Conservation (phyloP, 2,329 filamentous ascomycete species). For the Fusarium falciforme region DNA sequence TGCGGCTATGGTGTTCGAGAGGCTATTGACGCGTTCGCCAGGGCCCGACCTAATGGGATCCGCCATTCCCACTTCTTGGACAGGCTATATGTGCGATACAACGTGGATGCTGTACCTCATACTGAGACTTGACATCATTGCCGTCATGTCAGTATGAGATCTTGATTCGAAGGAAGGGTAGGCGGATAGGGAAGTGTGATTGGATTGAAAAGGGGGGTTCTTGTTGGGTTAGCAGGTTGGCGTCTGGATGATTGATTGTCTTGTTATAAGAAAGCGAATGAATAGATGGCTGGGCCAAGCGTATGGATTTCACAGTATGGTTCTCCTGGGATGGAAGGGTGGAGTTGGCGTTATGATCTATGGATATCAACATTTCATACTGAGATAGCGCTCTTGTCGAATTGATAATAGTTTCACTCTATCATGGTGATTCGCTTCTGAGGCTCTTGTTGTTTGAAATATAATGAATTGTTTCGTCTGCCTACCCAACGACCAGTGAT, state of each 20-base stretch:
- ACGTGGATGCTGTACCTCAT: constrained; percentile 40
- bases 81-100: constrained; percentile 82
- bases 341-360: constrained; percentile 17
- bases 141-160: background rate
- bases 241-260: constrained; percentile 1
- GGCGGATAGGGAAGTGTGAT: background rate
- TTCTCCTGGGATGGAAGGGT: background rate
- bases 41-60: constrained; percentile 82
- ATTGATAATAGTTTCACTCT: background rate
- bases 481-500: background rate
- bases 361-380: background rate
- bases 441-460: background rate
- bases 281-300: constrained; percentile 3
- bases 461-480: background rate
- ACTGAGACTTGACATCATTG: background rate
- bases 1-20: constrained; percentile 77
- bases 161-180: background rate
- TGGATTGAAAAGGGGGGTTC: background rate
- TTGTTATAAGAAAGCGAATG: constrained; percentile 1
- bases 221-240: constrained; percentile 5
- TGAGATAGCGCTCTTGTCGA: background rate
- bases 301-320: constrained; percentile 3
- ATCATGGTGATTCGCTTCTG: background rate
- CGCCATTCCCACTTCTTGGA: constrained; percentile 91
- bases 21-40: constrained; percentile 82